Evolutionary conservation across 2,329 filamentous ascomycete species (phyloP), one percentile per base, ranked within the genome.

Genomic region (Tolypocladium paradoxum): DNA sequence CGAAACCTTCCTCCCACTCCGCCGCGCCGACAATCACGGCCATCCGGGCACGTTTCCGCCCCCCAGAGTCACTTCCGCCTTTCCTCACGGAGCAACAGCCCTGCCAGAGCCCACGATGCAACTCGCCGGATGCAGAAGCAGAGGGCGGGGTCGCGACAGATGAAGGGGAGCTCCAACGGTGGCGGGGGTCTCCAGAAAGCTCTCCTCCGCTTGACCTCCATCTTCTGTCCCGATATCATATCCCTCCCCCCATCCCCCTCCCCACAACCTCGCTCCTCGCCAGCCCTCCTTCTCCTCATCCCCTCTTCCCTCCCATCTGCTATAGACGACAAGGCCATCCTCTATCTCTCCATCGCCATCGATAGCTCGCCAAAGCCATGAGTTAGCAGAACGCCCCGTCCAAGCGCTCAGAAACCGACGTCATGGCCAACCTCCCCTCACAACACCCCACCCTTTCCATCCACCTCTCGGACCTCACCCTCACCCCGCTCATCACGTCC

Each of bases 401-500:
- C 20, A 29, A 45, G 27, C 27, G 12, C 27, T 38, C 34, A 27
- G 20, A 51, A 38, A 50, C 50, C 51, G 52, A 55, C 62, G 61
- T 56, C 60, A 71, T 71, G 69, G 60, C 68, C 45, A 64, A 61
- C 57, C 67, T 71, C 49, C 76, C 76, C 49, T 69, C 70, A 11
- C 72, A 78, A 59, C 72, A 78, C 65, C 77, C 77, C 36, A 65
- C 69, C 54, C 72, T 82, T 51, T 71, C 76, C 58, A 71, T 81
- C 56, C 77, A 82, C 70, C 75, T 84, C 55, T 74, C 77, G 58
- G 81, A 83, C 71, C 69, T 74, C 55, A 69, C 76, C 55, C 74
- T 81, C 58, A 79, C 77, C 5, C 78, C 81, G 34, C 73, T 84
- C 58, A 73, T 84, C 62, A 77, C 76, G 22, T 79, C 77, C 31